Percentiles rank a stretch among this genome's conserved stretches.
Conservation (phyloP, 441 rosid genomes). For the Gossypium schwendimanii region DNA sequence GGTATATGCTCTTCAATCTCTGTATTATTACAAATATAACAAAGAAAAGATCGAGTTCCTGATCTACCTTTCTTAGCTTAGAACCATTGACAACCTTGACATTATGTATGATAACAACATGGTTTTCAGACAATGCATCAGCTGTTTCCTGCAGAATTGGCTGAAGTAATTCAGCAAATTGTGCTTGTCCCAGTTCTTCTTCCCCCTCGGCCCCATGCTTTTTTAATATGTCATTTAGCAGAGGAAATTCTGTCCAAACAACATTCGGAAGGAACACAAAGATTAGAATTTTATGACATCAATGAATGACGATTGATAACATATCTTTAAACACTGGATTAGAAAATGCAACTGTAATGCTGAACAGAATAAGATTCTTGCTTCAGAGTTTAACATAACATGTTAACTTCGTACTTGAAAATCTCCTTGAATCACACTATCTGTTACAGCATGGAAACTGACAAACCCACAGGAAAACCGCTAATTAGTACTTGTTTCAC, state of each 20-base stretch:
- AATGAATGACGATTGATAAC: neutral
- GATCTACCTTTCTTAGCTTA: slow-evolving; percentile 50
- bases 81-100: slow-evolving; percentile 56
- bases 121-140: slow-evolving; percentile 45
- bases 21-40: neutral
- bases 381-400: too few species aligned
- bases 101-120: slow-evolving; percentile 37
- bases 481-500: neutral
- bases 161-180: slow-evolving; percentile 71
- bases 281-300: neutral
- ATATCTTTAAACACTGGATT: neutral
- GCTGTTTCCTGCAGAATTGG: slow-evolving; percentile 63
- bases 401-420: too few species aligned
- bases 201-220: slow-evolving; percentile 68
- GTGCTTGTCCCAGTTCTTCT: slow-evolving; percentile 74
- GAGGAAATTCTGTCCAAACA: slow-evolving; percentile 47
- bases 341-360: neutral
- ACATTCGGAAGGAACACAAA: neutral
- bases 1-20: neutral
- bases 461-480: neutral
- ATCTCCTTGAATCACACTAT: neutral
- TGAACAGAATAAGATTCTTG: neutral
- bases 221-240: slow-evolving; percentile 56
- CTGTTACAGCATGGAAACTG: neutral
- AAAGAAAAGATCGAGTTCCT: slow-evolving; percentile 1